Base-by-base conservation (phyloP, 2,329 filamentous ascomycete genomes). In the Botryotinia narcissicola region DNA sequence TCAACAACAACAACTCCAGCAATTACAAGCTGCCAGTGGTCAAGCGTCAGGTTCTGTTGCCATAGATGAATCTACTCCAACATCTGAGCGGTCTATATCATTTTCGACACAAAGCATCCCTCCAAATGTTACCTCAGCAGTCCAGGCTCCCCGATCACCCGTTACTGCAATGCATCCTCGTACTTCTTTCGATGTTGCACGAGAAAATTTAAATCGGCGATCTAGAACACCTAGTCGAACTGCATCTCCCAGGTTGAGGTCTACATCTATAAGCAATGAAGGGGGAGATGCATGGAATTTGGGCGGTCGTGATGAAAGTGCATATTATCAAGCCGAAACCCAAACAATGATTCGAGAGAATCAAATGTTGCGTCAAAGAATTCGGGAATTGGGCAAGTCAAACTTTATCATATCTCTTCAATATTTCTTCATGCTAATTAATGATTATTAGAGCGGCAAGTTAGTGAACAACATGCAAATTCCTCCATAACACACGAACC, bases 311-410 rank as follows among this genome's bases (percentile, higher is more conserved):
- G 92, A 94, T 78, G 92, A 95, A 80, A 90, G 87, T 76, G 90
- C 91, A 0, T 94, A 94, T 81, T 95, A 95, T 79, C 92, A 94
- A 81, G 92, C 92, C 7, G 93, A 95, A 83, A 93, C 92, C 1
- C 91, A 93, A 82, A 94, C 89, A 83, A 82, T 95, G 78, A 87
- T 90, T 35, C 86, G 93, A 40, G 93, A 95, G 83, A 95, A 95
- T 77, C 92, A 95, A 82, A 94, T 95, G 92, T 84, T 95, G 70
- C 90, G 91, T 75, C 87, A 91, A 80, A 87, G 93, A 67, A 92
- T 94, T 74, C 86, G 91, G 51, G 92, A 94, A 78, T 83, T 94
- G 22, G 92, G 91, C 92, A 83, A 77, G 85, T 77, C 51, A n/a
- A 68, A n/a, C 18, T 42, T 20, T 5, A 35, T 57, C 10, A 20